Base-by-base conservation (phyloP, 148 eudicot species). In the Rhododendron henanense region DNA sequence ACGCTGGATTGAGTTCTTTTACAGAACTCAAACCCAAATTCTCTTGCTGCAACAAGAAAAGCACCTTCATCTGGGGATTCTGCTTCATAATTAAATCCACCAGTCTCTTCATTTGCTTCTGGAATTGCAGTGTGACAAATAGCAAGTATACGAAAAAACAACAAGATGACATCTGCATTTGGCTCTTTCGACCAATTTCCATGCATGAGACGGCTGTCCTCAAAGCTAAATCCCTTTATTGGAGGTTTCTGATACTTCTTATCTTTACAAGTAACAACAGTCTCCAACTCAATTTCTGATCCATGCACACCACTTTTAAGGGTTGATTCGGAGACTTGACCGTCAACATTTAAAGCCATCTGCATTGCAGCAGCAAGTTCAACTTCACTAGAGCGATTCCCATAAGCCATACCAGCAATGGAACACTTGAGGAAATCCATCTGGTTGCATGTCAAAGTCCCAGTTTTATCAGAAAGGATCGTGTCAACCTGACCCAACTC, bases 41-140 rank as follows among this genome's bases (percentile, higher is more conserved):
- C 99, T 90, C 99, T 91, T 21, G 99, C 98, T 55, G 99, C 98
- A 71, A 95, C 98, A 74, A 97, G 92, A 91, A 97, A 97, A 37
- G 98, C 96, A 61, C 92, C 94, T 89, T 97, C 99, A 93, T 97
- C 99, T 45, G 99, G 99, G 37, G 99, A 97, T 86, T 97, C 99
- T 1, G 97, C 99, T 90, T 97, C 99, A 88, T 95, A 97, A 73
- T 92, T 92, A 48, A 85, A 88, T 33, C 25, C 71, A 18, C 97
- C 95, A 4, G 97, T 92, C 86, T 93, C 94, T 85, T 95, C 98
- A 86, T 95, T 91, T 80, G 90, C 45, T 88, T 97, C 99, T 0
- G 99, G 99, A 82, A 97, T 93, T 61, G 99, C 99, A 37, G 99
- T 94, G 82, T 97, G 99, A 89, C 99, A 97, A 87, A 97, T 85